phyloP scores from a whole-genome alignment of 352 stramenopile genomes.

The Phytophthora brassicae region DNA sequence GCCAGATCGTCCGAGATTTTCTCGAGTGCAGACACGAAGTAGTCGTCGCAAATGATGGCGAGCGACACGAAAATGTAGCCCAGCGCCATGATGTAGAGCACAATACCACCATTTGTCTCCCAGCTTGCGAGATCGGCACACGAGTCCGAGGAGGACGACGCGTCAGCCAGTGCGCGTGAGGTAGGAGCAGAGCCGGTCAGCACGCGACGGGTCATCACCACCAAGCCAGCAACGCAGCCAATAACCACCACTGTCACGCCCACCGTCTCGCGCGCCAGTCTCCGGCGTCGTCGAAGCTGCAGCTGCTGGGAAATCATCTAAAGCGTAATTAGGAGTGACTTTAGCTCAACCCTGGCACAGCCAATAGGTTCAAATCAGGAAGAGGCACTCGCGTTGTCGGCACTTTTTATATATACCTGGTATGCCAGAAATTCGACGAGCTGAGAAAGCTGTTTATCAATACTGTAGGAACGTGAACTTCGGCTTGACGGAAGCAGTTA shows the following conservation, averaged over 20 bases:
- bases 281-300: slow-evolving; percentile 14
- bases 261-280: slow-evolving; percentile 22
- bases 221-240: slow-evolving; percentile 21
- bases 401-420: too few species aligned
- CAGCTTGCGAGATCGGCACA: slow-evolving; percentile 44
- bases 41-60: slow-evolving; percentile 89
- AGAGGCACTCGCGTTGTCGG: too few species aligned
- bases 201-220: slow-evolving; percentile 16
- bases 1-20: slow-evolving; percentile 62
- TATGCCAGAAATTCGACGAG: too few species aligned
- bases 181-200: not conserved
- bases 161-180: slow-evolving; percentile 22
- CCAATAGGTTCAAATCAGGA: slow-evolving; percentile 2
- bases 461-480: too few species aligned
- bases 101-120: slow-evolving; percentile 60
- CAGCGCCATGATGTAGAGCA: slow-evolving; percentile 60
- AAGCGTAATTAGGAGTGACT: not conserved
- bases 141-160: slow-evolving; percentile 21
- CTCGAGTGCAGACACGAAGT: slow-evolving; percentile 83
- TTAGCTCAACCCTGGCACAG: slow-evolving; percentile 1
- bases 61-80: slow-evolving; percentile 85
- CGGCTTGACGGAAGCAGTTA: too few species aligned
- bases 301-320: not conserved
- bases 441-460: too few species aligned
- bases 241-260: slow-evolving; percentile 27